phyloP scores from a whole-genome alignment of 2,329 filamentous ascomycete genomes.

The Phialophora chinensis region DNA sequence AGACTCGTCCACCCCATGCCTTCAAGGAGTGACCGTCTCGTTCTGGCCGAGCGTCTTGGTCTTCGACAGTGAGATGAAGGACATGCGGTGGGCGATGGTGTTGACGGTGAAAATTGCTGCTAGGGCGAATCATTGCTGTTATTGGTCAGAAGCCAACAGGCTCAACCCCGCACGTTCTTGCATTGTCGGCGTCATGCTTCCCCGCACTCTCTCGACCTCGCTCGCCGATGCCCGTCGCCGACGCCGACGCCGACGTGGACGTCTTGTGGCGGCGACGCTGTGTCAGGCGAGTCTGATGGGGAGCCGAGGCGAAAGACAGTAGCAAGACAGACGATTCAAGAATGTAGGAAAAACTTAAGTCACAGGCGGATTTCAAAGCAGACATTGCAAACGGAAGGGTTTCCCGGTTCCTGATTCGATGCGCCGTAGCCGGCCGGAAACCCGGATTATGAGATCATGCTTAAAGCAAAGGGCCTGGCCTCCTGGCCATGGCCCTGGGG shows the following conservation, averaged over 20 bases:
- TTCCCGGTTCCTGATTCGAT: background rate
- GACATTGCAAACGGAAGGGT: background rate
- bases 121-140: background rate
- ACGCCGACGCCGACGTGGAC: background rate
- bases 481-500: background rate
- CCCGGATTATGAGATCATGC: background rate
- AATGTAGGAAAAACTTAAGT: background rate
- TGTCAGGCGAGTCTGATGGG: background rate
- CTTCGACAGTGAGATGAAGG: background rate
- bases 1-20: background rate
- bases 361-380: background rate
- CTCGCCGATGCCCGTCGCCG: background rate
- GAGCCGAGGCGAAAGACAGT: background rate
- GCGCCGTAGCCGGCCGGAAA: background rate
- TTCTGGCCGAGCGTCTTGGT: background rate
- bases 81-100: background rate
- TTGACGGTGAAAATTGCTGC: background rate
- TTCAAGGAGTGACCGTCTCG: background rate
- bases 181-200: background rate
- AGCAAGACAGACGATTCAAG: background rate
- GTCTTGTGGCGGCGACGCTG: background rate
- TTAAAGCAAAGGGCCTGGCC: background rate
- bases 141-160: background rate
- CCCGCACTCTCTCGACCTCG: background rate
- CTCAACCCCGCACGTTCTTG: background rate